Conservation (phyloP, 352 stramenopile genomes). For the Phytophthora citrophthora region DNA sequence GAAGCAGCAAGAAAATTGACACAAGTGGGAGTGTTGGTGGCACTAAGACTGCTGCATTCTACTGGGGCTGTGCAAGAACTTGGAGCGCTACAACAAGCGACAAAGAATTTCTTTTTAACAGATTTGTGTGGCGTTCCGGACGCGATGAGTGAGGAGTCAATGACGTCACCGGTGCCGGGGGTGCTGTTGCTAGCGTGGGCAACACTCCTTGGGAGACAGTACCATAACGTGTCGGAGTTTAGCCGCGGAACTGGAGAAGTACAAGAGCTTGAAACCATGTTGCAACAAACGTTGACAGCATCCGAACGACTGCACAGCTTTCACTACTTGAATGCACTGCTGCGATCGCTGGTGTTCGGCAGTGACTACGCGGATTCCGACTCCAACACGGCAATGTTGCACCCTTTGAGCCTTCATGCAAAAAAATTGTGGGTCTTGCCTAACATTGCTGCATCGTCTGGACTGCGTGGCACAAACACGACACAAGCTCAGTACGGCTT, state of each 20-base stretch:
- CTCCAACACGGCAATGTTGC: conserved; percentile 25
- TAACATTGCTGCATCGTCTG: conserved; percentile 14
- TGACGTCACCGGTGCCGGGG: conserved; percentile 38
- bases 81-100: conserved; percentile 23
- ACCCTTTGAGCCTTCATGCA: conserved; percentile 25
- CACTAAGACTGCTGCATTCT: conserved; percentile 41
- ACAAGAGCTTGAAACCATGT: conserved; percentile 38
- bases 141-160: conserved; percentile 10
- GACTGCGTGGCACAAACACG: conserved; percentile 8
- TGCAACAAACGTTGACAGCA: conserved; percentile 50
- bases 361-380: conserved; percentile 32
- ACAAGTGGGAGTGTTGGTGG: conserved; percentile 45
- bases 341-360: conserved; percentile 51
- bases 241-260: conserved; percentile 17
- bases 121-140: conserved; percentile 16
- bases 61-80: conserved; percentile 23
- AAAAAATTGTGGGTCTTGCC: conserved; percentile 47
- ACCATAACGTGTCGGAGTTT: conserved; percentile 20
- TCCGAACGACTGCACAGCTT: conserved; percentile 58
- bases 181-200: conserved; percentile 65
- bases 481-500: conserved; percentile 1
- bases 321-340: conserved; percentile 56
- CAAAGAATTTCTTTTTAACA: conserved; percentile 41
- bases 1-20: conserved; percentile 25
- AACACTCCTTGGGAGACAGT: conserved; percentile 55